Conservation (phyloP, 176 grass and related monocot species). For the Hyparrhenia diplandra region DNA sequence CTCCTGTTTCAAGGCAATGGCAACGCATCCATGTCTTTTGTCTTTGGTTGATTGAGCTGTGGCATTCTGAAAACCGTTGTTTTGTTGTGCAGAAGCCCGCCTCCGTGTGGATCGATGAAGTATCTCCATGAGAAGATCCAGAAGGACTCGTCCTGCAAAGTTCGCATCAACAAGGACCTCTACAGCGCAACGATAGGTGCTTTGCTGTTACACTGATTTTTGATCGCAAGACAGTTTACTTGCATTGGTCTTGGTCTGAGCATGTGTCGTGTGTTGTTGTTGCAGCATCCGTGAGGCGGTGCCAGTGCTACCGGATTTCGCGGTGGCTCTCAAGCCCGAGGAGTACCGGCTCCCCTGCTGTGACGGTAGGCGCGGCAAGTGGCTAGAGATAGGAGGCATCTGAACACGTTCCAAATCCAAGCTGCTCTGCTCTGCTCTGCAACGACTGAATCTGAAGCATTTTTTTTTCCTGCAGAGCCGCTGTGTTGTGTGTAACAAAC, state of each 20-base stretch:
- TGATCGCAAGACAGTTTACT: not conserved
- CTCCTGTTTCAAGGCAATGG: constrained; percentile 71
- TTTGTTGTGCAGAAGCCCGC: constrained; percentile 55
- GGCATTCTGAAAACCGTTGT: not conserved
- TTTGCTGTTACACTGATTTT: not conserved
- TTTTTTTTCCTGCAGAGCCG: not conserved
- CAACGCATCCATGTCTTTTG: not conserved
- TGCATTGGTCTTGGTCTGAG: not conserved
- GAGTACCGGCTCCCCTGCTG: constrained; percentile 61
- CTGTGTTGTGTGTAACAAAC: not conserved
- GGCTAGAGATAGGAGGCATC: not conserved
- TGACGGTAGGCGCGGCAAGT: constrained; percentile 9
- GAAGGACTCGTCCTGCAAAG: constrained; percentile 64
- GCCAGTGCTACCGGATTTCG: constrained; percentile 53
- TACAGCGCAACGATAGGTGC: constrained; percentile 57
- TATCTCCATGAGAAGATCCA: constrained; percentile 95
- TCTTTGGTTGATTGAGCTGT: not conserved
- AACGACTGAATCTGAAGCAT: not conserved
- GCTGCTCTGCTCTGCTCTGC: not conserved
- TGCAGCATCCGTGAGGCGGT: constrained; percentile 38
- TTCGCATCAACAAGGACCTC: constrained; percentile 58
- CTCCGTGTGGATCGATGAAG: constrained; percentile 79
- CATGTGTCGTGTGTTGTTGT: not conserved
- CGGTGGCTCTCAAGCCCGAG: constrained; percentile 61
- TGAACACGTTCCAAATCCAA: not conserved